phyloP scores from a whole-genome alignment of 306 rosid species.

The Boehmeria nivea region DNA sequence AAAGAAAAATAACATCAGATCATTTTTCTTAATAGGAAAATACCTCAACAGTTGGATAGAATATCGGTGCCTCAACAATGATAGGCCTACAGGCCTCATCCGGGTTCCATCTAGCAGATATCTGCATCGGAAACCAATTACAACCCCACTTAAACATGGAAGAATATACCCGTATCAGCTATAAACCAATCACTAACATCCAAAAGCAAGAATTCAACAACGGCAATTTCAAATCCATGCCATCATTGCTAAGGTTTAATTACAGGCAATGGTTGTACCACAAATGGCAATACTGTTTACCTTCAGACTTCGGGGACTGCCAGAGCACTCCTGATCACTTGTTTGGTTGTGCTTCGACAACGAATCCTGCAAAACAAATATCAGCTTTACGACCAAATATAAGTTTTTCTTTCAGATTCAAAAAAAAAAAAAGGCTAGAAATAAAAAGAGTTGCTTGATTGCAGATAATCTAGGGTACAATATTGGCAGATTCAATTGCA shows the following conservation, averaged over 20 bases:
- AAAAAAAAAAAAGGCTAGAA: too few species aligned
- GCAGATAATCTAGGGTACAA: background rate
- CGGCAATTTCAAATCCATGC: background rate
- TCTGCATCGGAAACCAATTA: constrained; percentile 40
- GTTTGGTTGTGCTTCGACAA: constrained; percentile 32
- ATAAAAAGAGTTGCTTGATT: too few species aligned
- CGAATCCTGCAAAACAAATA: constrained; percentile 34
- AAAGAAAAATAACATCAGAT: too few species aligned
- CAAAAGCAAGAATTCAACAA: background rate
- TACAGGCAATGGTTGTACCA: background rate
- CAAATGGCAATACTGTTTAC: too few species aligned
- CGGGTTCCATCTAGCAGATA: constrained; percentile 74
- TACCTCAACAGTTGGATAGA: constrained; percentile 80
- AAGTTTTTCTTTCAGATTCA: too few species aligned
- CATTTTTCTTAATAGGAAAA: constrained; percentile 2
- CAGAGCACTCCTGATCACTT: constrained; percentile 32
- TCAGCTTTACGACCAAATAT: background rate
- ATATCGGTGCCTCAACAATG: constrained; percentile 82
- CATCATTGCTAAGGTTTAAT: too few species aligned
- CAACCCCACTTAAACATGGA: too few species aligned
- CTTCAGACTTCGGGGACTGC: constrained; percentile 36
- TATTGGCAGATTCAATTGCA: background rate
- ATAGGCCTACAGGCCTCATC: constrained; percentile 66
- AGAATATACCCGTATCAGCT: too few species aligned
- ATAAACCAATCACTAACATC: background rate